These are phyloP conservation scores for Paxillus rubicundulus DNA, from an alignment of 768 basidiomycete species.

Conservation along the genomic window DNA sequence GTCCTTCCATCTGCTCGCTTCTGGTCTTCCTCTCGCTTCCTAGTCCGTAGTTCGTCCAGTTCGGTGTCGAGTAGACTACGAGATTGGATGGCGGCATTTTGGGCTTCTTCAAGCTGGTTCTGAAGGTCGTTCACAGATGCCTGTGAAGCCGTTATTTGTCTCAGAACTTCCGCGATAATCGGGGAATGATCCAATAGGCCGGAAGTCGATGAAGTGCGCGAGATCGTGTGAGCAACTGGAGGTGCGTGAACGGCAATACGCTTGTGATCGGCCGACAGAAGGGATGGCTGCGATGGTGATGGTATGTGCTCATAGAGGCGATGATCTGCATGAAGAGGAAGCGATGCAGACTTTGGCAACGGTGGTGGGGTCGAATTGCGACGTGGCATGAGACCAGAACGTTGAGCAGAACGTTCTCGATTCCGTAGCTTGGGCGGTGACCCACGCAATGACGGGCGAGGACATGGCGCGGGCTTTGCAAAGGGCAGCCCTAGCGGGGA, in stretches of 20 bases:
- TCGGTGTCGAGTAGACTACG: slow-evolving; percentile 68
- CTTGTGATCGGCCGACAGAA: slow-evolving; percentile 23
- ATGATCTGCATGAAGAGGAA: slow-evolving; percentile 66
- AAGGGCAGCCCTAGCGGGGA: slow-evolving; percentile 46
- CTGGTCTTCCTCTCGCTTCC: slow-evolving; percentile 81
- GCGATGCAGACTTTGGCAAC: slow-evolving; percentile 75
- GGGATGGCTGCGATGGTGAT: slow-evolving; percentile 21
- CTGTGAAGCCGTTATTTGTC: slow-evolving; percentile 66
- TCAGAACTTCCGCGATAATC: slow-evolving; percentile 69
- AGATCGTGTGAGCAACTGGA: slow-evolving; percentile 21
- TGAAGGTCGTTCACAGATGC: slow-evolving; percentile 65
- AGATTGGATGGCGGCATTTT: slow-evolving; percentile 52
- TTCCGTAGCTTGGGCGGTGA: slow-evolving; percentile 58
- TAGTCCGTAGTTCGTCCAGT: slow-evolving; percentile 67
- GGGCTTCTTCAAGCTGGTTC: slow-evolving; percentile 63
- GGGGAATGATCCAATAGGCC: slow-evolving; percentile 58
- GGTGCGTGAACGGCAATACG: slow-evolving; percentile 28
- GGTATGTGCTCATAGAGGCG: slow-evolving; percentile 29
- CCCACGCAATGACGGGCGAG: slow-evolving; percentile 41
- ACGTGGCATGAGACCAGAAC: slow-evolving; percentile 34
- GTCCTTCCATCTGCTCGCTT: slow-evolving; percentile 73
- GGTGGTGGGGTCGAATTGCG: slow-evolving; percentile 81
- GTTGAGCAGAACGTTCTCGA: slow-evolving; percentile 53
- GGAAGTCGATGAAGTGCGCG: slow-evolving; percentile 23
- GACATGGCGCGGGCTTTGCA: slow-evolving; percentile 46